Base-by-base conservation (phyloP, 2,329 filamentous ascomycete genomes). In the Karstenula rhodostoma region DNA sequence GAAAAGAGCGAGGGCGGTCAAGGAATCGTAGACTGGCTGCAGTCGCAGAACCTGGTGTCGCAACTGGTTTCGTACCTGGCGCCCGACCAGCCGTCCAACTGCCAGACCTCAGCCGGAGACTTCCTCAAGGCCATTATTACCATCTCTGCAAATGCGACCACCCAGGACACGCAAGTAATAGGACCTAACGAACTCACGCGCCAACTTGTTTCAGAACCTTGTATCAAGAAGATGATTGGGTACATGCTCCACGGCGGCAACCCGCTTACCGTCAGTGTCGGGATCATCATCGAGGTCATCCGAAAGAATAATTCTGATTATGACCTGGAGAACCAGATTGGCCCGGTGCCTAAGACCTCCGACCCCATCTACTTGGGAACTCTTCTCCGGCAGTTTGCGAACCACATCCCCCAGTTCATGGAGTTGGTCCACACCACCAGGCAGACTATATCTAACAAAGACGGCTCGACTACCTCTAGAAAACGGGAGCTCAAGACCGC, bases 291-390 rank as follows among this genome's bases (percentile, higher is more conserved):
- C 65, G 95, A 99, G 79, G 95, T 99, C 48, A 99, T 99, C 75
- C 88, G 95, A 62, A 99, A 99, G 82, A 99, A 99, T 80, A 99
- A 99, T 77, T 98, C 95, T 0, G 95, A 99, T 78, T 99, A 99
- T 76, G 95, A 99, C 69, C 90, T 95, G 0, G 95, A 98, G 69
- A 91, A 94, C 69, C 89, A 94, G 62, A 88, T 90, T 51, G 92
- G 93, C 60, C 88, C 91, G 29, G 91, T 91, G 66, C 87, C 91
- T 2, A 84, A 89, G 57, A 94, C 94, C 0, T 94, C 93, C 54
- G 95, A 99, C 72, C 95, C 95, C 4, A 99, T 99, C 69, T 99
- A 98, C 73, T 86, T 99, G 0, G 95, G 95, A 23, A 95, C 91
- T 1, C 84, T 99, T 7, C 85, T 99, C 37, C 89, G 94, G 51